Evolutionary conservation across 2,329 filamentous ascomycete genomes (phyloP).

Genomic region (Xylariaceae sp.): DNA sequence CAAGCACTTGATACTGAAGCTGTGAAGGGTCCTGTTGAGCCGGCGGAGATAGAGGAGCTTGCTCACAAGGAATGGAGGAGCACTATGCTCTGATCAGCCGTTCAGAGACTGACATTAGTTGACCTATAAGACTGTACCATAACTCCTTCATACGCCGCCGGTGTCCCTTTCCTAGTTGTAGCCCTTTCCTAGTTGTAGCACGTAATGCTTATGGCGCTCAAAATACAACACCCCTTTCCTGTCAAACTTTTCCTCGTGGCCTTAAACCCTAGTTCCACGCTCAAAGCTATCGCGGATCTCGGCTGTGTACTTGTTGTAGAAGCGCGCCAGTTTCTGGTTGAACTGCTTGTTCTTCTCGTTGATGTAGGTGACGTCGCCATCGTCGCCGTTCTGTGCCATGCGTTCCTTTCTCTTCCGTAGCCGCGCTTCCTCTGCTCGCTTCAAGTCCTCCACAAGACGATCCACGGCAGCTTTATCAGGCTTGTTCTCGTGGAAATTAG

Average conservation of each 20-base stretch:
- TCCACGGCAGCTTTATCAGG: slow-evolving; percentile 85
- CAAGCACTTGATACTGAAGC: slow-evolving; percentile 74
- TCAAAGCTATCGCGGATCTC: slow-evolving; percentile 98
- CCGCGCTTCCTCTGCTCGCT: slow-evolving; percentile 80
- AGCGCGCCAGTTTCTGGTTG: slow-evolving; percentile 91
- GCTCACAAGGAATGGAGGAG: slow-evolving; percentile 82
- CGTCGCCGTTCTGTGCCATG: slow-evolving; percentile 71
- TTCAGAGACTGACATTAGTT: slow-evolving; percentile 15
- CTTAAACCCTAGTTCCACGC: slow-evolving; percentile 81
- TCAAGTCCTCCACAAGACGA: slow-evolving; percentile 76
- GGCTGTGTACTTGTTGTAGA: slow-evolving; percentile 97
- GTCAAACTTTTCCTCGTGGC: not conserved
- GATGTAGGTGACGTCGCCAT: slow-evolving; percentile 94
- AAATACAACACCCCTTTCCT: slow-evolving; percentile 7
- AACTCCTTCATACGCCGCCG: slow-evolving; percentile 17
- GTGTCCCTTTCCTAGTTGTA: slow-evolving; percentile 6
- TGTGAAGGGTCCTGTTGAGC: slow-evolving; percentile 70
- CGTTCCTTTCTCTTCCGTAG: slow-evolving; percentile 82
- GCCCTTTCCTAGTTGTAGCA: not conserved
- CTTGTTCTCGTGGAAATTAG: slow-evolving; percentile 75
- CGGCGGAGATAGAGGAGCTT: slow-evolving; percentile 72
- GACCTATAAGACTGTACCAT: slow-evolving; percentile 28
- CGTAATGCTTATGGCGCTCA: slow-evolving; percentile 2
- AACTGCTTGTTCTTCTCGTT: slow-evolving; percentile 99
- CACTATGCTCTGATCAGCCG: slow-evolving; percentile 63